Conservation (phyloP, 1,284 basidiomycete genomes). For the Pyrrhoderma noxium region DNA sequence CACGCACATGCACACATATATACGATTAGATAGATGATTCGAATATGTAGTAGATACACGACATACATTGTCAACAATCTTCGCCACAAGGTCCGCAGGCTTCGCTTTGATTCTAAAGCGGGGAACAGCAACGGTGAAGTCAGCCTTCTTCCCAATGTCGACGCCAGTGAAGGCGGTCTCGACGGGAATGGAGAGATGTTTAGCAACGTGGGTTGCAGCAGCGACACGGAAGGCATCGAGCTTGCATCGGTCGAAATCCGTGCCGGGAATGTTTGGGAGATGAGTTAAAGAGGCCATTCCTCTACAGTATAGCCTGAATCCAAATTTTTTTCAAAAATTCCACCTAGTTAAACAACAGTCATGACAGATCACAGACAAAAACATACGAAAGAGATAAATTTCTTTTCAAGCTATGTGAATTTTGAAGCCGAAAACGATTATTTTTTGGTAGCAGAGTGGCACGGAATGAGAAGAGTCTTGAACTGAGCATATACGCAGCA, state of each 20-base stretch:
- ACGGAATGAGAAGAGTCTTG: background rate
- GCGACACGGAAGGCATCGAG: conserved; percentile 83
- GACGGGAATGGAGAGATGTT: conserved; percentile 61
- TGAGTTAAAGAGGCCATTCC: too few species aligned
- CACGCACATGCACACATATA: background rate
- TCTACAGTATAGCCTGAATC: too few species aligned
- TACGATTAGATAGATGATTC: too few species aligned
- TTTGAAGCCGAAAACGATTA: background rate
- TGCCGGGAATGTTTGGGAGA: conserved; percentile 55
- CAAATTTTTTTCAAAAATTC: too few species aligned
- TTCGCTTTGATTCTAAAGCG: conserved; percentile 86
- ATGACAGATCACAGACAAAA: background rate
- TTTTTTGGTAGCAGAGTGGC: background rate
- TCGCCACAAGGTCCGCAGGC: conserved; percentile 69
- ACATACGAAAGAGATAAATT: background rate
- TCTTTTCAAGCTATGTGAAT: background rate
- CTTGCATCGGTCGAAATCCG: conserved; percentile 64
- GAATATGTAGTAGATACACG: too few species aligned
- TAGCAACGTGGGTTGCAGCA: conserved; percentile 72
- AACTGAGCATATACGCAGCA: conserved; percentile 8
- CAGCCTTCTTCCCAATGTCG: conserved; percentile 88
- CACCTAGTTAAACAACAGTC: too few species aligned
- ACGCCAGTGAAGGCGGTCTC: conserved; percentile 80
- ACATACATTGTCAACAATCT: conserved; percentile 69
- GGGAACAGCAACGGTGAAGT: conserved; percentile 89